phyloP scores from a whole-genome alignment of 169 alveolate genomes.

The Plasmodium cynomolgi region DNA sequence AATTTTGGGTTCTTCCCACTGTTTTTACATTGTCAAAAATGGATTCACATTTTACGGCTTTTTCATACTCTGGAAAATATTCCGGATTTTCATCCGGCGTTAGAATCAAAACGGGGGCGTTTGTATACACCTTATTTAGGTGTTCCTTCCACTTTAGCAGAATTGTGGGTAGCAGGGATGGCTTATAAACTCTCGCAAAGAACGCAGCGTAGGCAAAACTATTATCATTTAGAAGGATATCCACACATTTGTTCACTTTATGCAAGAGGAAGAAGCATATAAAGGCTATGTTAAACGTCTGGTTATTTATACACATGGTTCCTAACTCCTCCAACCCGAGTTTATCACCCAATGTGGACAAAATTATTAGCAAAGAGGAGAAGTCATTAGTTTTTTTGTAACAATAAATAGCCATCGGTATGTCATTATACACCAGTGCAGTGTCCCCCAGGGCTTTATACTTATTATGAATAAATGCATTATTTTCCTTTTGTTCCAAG shows the following conservation, averaged over 20 bases:
- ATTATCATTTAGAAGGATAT: conserved; percentile 73
- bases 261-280: conserved; percentile 81
- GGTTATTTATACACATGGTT: conserved; percentile 70
- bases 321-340: conserved; percentile 75
- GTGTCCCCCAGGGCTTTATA: conserved; percentile 88
- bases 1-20: conserved; percentile 49
- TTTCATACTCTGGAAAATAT: conserved; percentile 63
- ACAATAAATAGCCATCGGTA: conserved; percentile 84
- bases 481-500: conserved; percentile 78
- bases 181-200: conserved; percentile 82
- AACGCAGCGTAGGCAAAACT: conserved; percentile 82
- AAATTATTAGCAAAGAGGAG: conserved; percentile 79
- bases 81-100: conserved; percentile 72
- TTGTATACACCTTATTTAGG: conserved; percentile 33
- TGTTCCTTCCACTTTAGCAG: conserved; percentile 78
- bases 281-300: conserved; percentile 80
- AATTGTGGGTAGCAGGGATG: conserved; percentile 75
- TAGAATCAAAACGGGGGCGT: conserved; percentile 15
- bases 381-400: conserved; percentile 81
- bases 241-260: conserved; percentile 80
- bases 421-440: conserved; percentile 81
- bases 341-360: conserved; percentile 80
- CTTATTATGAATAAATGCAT: conserved; percentile 78
- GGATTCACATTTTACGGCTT: conserved; percentile 66
- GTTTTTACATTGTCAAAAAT: conserved; percentile 61